Base-by-base conservation (phyloP, 352 stramenopile species). In the Plasmopara viticola region DNA sequence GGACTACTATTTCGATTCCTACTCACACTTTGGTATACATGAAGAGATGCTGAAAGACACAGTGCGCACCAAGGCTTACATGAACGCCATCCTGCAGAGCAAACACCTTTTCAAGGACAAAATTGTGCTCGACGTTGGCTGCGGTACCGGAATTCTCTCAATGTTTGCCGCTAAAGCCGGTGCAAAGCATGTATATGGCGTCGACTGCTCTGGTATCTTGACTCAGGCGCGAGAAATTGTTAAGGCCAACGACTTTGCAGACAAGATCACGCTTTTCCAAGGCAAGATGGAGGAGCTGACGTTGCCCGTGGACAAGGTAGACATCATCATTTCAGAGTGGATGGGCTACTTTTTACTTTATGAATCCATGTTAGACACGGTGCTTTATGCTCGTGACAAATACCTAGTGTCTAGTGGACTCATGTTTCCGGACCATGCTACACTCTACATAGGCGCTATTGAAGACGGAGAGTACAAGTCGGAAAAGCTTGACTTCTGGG, bases 291-390 rank as follows among this genome's bases (percentile, higher is more conserved):
- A 94, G 59, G 87, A 96, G 53, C 73, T 95, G 15, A 78, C 91
- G 44, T 71, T 99, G 4, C 95, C 95, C 1, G 88, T 98, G 31
- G 68, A 88, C 35, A 78, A 95, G 37, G 90, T 98, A 14, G 95
- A 98, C 72, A 97, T 99, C 51, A 98, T 98, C 65, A 95, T 98
- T 44, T 97, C 86, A n/a, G 95, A 99, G 73, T 99, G 96, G 95
- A 99, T 99, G 94, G 95, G 95, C 46, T 98, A 99, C 72, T 98
- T 97, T 62, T 63, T 98, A 18, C 70, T 98, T 4, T 99, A 98
- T 67, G 95, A 98, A 72, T 98, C 86, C 41, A 99, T 99, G 96
- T 76, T 99, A 25, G 93, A 98, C 60, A 98, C 94, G 18, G 95
- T 98, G 5, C 69, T 98, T 14, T 97, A 87, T 67, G 95, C 95